Percentiles rank a stretch among this genome's conserved stretches.
phyloP scores from a whole-genome alignment of 73 alveolate species.

The Paramecium sexaurelia region DNA sequence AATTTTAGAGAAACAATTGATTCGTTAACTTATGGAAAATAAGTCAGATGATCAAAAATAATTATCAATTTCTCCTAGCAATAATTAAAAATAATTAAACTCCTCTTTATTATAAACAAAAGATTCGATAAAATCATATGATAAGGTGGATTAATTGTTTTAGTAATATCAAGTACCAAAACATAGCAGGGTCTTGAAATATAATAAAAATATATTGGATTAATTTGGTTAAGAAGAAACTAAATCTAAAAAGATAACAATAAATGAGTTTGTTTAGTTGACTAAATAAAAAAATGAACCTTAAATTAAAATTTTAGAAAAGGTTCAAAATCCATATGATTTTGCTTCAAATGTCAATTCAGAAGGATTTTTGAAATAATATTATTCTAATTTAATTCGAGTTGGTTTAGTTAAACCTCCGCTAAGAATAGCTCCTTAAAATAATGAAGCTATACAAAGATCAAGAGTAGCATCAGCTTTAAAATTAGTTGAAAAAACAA shows the following conservation, averaged over 20 bases:
- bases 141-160: neutral
- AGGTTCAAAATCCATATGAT: constrained; percentile 39
- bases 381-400: constrained; percentile 36
- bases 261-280: neutral
- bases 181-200: constrained; percentile 31
- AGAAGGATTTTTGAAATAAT: constrained; percentile 34
- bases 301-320: neutral
- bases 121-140: neutral
- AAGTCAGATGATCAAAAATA: neutral
- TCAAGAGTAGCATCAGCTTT: constrained; percentile 2
- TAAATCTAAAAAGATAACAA: neutral
- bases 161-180: constrained; percentile 42
- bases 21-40: neutral
- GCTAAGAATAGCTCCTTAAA: neutral
- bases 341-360: constrained; percentile 54
- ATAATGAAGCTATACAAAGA: neutral
- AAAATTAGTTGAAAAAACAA: neutral
- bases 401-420: constrained; percentile 42
- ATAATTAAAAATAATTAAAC: neutral
- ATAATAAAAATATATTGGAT: neutral
- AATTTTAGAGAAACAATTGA: neutral
- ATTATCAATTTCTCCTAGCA: neutral
- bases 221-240: neutral
- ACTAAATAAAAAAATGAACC: neutral
- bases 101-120: neutral